Evolutionary conservation across 2,329 filamentous ascomycete species (phyloP).

Genomic region (Hymenoscyphus scutula): DNA sequence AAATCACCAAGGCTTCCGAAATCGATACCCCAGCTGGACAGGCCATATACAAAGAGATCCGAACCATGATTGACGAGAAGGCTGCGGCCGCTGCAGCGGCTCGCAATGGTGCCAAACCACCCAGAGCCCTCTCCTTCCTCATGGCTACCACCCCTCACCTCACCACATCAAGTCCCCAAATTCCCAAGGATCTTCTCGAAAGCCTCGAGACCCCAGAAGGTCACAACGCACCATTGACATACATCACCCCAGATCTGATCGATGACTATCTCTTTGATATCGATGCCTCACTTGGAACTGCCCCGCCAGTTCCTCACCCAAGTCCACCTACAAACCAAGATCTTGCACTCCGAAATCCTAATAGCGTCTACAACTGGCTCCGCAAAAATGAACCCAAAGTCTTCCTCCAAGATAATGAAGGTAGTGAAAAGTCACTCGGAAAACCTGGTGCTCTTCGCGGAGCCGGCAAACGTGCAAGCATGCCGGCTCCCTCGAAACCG

Average conservation of each 20-base stretch:
- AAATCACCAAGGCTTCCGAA: slow-evolving; percentile 25
- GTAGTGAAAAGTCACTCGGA: slow-evolving; percentile 43
- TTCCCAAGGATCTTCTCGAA: slow-evolving; percentile 38
- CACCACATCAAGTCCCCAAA: slow-evolving; percentile 18
- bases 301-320: slow-evolving; percentile 32
- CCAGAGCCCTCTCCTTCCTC: slow-evolving; percentile 34
- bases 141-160: slow-evolving; percentile 30
- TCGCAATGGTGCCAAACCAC: slow-evolving; percentile 18
- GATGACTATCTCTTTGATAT: slow-evolving; percentile 70
- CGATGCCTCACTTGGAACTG: slow-evolving; percentile 39
- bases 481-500: slow-evolving; percentile 34
- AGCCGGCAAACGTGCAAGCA: slow-evolving; percentile 36
- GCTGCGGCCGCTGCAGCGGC: slow-evolving; percentile 14
- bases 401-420: slow-evolving; percentile 62
- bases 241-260: slow-evolving; percentile 67
- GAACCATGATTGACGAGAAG: slow-evolving; percentile 28
- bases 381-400: slow-evolving; percentile 79
- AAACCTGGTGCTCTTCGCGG: slow-evolving; percentile 37
- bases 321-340: slow-evolving; percentile 44
- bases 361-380: slow-evolving; percentile 95
- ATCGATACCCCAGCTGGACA: slow-evolving; percentile 30
- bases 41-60: slow-evolving; percentile 31
- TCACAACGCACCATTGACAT: slow-evolving; percentile 56
- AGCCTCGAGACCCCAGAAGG: slow-evolving; percentile 46
- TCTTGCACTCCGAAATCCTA: slow-evolving; percentile 69